Conservation (phyloP, 2,329 filamentous ascomycete genomes). For the Cadophora luteo-olivacea region DNA sequence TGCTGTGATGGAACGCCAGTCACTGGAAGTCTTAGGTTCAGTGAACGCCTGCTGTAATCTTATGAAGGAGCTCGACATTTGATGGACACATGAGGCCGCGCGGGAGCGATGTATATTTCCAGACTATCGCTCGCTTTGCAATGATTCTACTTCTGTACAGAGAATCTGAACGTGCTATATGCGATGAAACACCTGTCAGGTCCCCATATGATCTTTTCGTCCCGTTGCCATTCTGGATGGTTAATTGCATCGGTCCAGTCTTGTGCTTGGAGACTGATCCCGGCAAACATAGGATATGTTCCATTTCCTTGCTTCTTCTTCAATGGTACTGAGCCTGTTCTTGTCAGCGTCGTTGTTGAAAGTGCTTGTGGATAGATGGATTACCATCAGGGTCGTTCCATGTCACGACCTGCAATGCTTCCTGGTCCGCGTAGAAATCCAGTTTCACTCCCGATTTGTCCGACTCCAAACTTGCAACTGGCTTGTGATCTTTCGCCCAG, state of each 20-base stretch:
- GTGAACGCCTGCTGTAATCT: neutral
- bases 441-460: neutral
- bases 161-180: neutral
- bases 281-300: neutral
- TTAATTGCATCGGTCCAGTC: constrained; percentile 5
- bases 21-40: neutral
- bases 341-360: neutral
- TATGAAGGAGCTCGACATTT: neutral
- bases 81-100: neutral
- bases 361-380: neutral
- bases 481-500: constrained; percentile 3
- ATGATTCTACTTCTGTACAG: neutral
- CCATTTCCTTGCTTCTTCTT: constrained; percentile 4
- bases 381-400: neutral
- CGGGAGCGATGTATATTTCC: neutral
- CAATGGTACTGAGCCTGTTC: neutral
- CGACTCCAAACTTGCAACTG: neutral
- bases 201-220: constrained; percentile 1
- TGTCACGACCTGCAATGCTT: constrained; percentile 1
- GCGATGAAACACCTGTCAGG: constrained; percentile 5
- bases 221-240: constrained; percentile 3
- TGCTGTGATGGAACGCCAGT: neutral
- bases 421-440: neutral
- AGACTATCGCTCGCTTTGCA: neutral
- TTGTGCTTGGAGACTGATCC: neutral